phyloP scores from a whole-genome alignment of 2,329 filamentous ascomycete species.

The Colletotrichum sp. region DNA sequence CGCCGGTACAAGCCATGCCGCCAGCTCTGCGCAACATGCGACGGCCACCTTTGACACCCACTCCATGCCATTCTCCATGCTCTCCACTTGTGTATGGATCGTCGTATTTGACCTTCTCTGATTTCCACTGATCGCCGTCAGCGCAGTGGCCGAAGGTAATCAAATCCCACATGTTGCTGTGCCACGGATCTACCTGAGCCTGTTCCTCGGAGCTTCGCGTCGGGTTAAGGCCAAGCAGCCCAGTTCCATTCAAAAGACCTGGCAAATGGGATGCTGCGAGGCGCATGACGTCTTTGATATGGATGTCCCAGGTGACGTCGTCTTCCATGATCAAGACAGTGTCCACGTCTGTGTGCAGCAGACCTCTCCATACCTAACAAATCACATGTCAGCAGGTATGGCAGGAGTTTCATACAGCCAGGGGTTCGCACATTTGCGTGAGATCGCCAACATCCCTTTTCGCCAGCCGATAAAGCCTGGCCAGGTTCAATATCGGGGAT shows the following conservation, averaged over 20 bases:
- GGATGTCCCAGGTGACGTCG: slow-evolving; percentile 32
- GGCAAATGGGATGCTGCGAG: neutral
- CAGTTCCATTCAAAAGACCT: neutral
- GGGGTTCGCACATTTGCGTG: slow-evolving; percentile 29
- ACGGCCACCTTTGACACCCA: slow-evolving; percentile 20
- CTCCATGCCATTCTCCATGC: slow-evolving; percentile 21
- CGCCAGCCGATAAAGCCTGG: slow-evolving; percentile 20
- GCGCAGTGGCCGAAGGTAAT: slow-evolving; percentile 28
- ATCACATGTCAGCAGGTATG: neutral
- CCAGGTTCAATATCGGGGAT: slow-evolving; percentile 7
- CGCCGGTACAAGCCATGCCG: slow-evolving; percentile 28
- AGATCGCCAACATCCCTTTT: slow-evolving; percentile 30
- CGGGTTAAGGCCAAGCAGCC: neutral
- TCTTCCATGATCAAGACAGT: slow-evolving; percentile 31
- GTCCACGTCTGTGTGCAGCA: slow-evolving; percentile 24
- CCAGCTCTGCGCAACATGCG: slow-evolving; percentile 27
- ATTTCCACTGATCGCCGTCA: slow-evolving; percentile 19
- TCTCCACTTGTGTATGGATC: neutral
- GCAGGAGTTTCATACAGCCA: neutral
- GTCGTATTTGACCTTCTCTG: neutral
- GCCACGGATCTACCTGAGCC: slow-evolving; percentile 23
- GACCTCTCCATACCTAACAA: slow-evolving; percentile 29
- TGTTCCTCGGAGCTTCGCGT: neutral
- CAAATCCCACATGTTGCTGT: slow-evolving; percentile 26
- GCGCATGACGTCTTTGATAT: slow-evolving; percentile 27